Percentiles rank a stretch among this genome's conserved stretches.
phyloP scores from a whole-genome alignment of 768 basidiomycete species.

The Podaxis sp. region DNA sequence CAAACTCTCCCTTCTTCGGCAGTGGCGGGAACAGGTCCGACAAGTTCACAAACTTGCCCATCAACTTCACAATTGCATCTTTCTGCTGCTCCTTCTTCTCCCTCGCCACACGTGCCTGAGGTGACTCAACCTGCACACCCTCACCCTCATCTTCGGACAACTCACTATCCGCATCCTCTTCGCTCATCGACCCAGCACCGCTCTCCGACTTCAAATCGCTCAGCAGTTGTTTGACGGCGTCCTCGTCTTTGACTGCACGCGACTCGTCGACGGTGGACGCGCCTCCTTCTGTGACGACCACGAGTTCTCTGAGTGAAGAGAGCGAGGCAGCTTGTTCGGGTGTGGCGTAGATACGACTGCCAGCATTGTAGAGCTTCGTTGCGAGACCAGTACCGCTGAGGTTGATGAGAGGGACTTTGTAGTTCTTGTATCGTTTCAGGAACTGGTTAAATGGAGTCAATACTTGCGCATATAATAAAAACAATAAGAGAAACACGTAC shows the following conservation, averaged over 20 bases:
- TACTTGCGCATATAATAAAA: not conserved
- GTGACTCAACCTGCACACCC: constrained; percentile 8
- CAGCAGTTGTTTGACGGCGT: constrained; percentile 6
- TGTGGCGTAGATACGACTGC: constrained; percentile 41
- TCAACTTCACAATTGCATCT: constrained; percentile 19
- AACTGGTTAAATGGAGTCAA: constrained; percentile 44
- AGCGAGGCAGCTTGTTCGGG: constrained; percentile 36
- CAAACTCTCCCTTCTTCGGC: constrained; percentile 83
- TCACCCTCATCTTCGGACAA: constrained; percentile 14
- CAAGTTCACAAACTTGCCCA: constrained; percentile 71
- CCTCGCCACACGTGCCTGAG: constrained; percentile 3
- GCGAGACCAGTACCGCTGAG: constrained; percentile 33
- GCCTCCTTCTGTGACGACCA: constrained; percentile 37
- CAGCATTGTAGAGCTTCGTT: constrained; percentile 41
- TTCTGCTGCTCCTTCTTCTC: constrained; percentile 14
- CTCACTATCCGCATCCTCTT: constrained; percentile 18
- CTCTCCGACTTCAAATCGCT: constrained; percentile 5
- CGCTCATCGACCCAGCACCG: constrained; percentile 20
- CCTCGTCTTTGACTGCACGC: constrained; percentile 7
- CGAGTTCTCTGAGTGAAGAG: constrained; percentile 28
- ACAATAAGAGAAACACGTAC: constrained; percentile 37
- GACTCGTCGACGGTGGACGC: constrained; percentile 30
- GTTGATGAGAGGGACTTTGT: constrained; percentile 58
- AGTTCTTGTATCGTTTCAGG: constrained; percentile 70
- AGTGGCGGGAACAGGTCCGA: constrained; percentile 75